Evolutionary conservation across 345 rosid species (phyloP).

Genomic region (Euclidium syriacum): DNA sequence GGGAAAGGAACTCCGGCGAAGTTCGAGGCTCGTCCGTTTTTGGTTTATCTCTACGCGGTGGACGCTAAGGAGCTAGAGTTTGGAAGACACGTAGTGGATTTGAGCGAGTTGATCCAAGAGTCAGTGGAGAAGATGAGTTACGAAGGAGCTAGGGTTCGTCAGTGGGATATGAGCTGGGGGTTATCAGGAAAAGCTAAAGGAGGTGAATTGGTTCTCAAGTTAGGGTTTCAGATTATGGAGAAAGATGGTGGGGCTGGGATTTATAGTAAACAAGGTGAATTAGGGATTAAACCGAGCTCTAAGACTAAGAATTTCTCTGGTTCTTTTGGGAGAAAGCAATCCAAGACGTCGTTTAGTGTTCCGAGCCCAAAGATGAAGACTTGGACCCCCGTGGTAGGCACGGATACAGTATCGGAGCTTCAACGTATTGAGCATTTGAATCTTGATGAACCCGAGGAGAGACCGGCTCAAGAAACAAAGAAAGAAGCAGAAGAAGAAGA

Average conservation of each 20-base stretch:
- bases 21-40: conserved; percentile 81
- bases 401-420: conserved; percentile 39
- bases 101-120: conserved; percentile 66
- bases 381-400: conserved; percentile 56
- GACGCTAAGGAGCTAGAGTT: conserved; percentile 86
- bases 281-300: conserved; percentile 37
- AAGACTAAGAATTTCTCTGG: conserved; percentile 38
- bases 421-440: conserved; percentile 81
- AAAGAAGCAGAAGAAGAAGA: conserved; percentile 68
- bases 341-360: conserved; percentile 77
- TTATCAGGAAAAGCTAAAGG: conserved; percentile 91
- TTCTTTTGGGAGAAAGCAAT: conserved; percentile 70
- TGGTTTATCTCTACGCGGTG: conserved; percentile 60
- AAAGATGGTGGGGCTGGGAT: conserved; percentile 89
- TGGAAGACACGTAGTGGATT: conserved; percentile 60
- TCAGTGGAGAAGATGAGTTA: conserved; percentile 66
- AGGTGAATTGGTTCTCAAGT: conserved; percentile 66
- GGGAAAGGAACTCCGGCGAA: conserved; percentile 47
- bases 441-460: conserved; percentile 71
- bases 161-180: conserved; percentile 75
- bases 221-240: conserved; percentile 95
- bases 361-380: conserved; percentile 77
- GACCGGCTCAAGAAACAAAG: conserved; percentile 39
- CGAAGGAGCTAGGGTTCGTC: conserved; percentile 77
- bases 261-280: conserved; percentile 56